Evolutionary conservation across 2,329 filamentous ascomycete genomes (phyloP).

Genomic region (Penicillium frequentans): DNA sequence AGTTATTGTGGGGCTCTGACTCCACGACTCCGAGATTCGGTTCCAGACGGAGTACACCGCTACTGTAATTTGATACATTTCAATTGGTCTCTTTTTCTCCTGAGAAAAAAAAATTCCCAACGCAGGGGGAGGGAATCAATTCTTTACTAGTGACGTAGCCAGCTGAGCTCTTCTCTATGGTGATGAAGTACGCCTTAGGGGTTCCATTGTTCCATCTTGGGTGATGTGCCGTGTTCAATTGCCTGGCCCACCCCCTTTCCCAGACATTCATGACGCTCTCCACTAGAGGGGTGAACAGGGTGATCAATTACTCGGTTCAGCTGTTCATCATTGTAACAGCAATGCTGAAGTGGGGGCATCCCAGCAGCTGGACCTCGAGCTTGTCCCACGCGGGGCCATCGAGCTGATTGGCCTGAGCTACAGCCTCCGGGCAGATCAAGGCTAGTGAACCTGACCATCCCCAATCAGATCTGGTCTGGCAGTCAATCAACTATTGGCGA

Average conservation of each 20-base stretch:
- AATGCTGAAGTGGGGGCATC: slow-evolving; percentile 6
- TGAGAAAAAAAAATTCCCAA: background rate
- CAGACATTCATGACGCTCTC: slow-evolving; percentile 2
- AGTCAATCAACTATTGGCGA: slow-evolving; percentile 28
- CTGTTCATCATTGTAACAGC: slow-evolving; percentile 2
- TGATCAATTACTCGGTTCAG: slow-evolving; percentile 21
- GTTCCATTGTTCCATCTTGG: background rate
- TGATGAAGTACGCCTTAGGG: background rate
- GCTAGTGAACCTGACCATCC: slow-evolving; percentile 14
- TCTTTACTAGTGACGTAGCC: background rate
- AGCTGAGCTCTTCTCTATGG: background rate
- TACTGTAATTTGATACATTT: slow-evolving; percentile 4
- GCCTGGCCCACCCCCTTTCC: slow-evolving; percentile 16
- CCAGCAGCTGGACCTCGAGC: slow-evolving; percentile 8
- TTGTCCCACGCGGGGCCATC: slow-evolving; percentile 22
- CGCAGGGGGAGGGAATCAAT: background rate
- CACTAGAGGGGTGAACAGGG: slow-evolving; percentile 3
- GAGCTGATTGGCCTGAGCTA: slow-evolving; percentile 14
- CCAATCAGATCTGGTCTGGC: slow-evolving; percentile 15
- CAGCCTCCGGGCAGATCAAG: slow-evolving; percentile 14
- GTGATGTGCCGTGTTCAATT: slow-evolving; percentile 11
- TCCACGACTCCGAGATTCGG: slow-evolving; percentile 10
- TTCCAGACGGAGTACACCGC: slow-evolving; percentile 18
- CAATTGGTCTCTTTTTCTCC: background rate
- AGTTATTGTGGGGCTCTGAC: slow-evolving; percentile 11